Evolutionary conservation across 202 grass and related monocot species (phyloP).

Genomic region (Zoysia matrella): DNA sequence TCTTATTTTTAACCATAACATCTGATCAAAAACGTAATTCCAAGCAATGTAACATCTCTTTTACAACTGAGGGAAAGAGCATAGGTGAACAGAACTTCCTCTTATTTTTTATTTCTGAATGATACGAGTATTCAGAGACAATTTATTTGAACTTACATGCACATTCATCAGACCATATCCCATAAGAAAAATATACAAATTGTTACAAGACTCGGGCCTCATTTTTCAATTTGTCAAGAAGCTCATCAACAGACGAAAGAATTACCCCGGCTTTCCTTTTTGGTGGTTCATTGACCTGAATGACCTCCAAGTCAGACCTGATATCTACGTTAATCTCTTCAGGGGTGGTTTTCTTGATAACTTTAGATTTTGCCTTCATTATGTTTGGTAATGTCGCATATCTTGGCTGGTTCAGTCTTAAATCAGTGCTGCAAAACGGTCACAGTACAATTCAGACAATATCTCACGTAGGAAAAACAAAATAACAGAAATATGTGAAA

Average conservation of each 20-base stretch:
- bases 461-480: neutral
- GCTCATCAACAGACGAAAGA: slow-evolving; percentile 79
- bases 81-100: no score
- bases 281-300: slow-evolving; percentile 76
- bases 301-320: slow-evolving; percentile 79
- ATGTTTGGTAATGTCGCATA: slow-evolving; percentile 94
- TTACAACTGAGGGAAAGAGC: no score
- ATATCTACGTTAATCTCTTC: slow-evolving; percentile 75
- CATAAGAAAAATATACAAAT: neutral
- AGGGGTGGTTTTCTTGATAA: slow-evolving; percentile 80
- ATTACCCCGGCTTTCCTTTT: slow-evolving; percentile 90
- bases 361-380: slow-evolving; percentile 97
- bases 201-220: slow-evolving; percentile 76
- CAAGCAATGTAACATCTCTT: no score
- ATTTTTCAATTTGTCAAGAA: slow-evolving; percentile 80
- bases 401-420: slow-evolving; percentile 93
- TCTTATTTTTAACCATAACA: no score
- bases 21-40: no score
- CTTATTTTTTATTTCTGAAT: slow-evolving; percentile 27
- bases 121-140: neutral
- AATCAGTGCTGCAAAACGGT: slow-evolving; percentile 68
- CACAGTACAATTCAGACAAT: neutral
- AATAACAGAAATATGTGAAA: neutral
- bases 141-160: slow-evolving; percentile 29
- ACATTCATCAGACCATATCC: neutral